These are phyloP conservation scores for Phytophthora nicotianae DNA, from an alignment of 352 stramenopile genomes.

Conservation along the genomic window DNA sequence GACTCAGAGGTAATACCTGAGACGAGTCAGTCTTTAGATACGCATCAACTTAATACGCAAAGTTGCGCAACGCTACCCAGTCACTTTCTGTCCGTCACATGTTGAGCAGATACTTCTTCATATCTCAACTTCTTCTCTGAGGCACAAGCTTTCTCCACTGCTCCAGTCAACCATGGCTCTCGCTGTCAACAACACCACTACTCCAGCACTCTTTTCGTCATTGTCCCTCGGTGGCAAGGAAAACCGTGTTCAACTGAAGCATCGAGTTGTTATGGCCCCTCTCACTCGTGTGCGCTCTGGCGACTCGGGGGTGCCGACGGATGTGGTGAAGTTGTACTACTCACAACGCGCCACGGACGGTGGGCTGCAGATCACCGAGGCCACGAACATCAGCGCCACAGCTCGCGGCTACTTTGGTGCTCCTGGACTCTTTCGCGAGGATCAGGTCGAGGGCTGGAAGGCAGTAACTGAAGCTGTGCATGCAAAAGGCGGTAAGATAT, in stretches of 20 bases:
- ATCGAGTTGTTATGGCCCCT: slow-evolving; percentile 56
- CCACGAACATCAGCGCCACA: slow-evolving; percentile 50
- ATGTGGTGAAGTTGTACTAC: slow-evolving; percentile 38
- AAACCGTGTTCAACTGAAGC: slow-evolving; percentile 33
- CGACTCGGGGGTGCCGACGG: slow-evolving; percentile 27
- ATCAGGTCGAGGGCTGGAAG: slow-evolving; percentile 43
- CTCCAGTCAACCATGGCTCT: neutral
- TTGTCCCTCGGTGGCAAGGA: slow-evolving; percentile 36
- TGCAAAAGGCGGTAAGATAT: slow-evolving; percentile 22
- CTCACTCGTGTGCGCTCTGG: slow-evolving; percentile 39
- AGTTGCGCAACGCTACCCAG: neutral
- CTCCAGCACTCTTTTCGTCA: slow-evolving; percentile 33
- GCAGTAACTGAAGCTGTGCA: slow-evolving; percentile 39
- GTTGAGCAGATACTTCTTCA: neutral
- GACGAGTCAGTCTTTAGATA: neutral
- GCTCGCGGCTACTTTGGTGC: slow-evolving; percentile 32
- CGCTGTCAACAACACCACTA: neutral
- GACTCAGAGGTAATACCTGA: no score
- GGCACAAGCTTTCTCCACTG: neutral
- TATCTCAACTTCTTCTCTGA: neutral
- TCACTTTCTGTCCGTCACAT: neutral
- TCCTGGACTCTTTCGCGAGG: slow-evolving; percentile 44
- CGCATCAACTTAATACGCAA: no score
- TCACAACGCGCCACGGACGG: slow-evolving; percentile 39
- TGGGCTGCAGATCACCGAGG: slow-evolving; percentile 57